Conservation (phyloP, 495 filamentous ascomycete genomes). For the Margaritispora aquatica region DNA sequence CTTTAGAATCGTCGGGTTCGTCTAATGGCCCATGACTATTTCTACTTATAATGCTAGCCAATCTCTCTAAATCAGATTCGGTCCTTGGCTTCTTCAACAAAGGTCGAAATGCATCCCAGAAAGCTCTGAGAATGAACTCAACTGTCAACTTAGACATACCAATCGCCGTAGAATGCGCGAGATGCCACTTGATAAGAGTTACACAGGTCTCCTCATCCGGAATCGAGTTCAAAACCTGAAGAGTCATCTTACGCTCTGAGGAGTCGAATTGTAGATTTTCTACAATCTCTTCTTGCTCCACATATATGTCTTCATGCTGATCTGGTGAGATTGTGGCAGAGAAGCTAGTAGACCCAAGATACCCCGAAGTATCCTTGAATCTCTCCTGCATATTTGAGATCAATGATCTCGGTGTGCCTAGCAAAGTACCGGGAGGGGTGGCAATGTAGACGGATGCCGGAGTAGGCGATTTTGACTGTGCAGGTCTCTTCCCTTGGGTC, state of each 20-base stretch:
- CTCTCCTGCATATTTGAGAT: not conserved
- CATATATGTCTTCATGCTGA: not conserved
- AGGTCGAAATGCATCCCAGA: slow-evolving; percentile 7
- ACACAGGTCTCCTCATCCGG: not conserved
- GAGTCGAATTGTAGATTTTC: not conserved
- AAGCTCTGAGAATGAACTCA: not conserved
- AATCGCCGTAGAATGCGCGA: not conserved
- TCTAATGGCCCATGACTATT: slow-evolving; percentile 50
- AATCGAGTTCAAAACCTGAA: not conserved
- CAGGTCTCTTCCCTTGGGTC: slow-evolving; percentile 2
- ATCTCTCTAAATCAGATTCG: slow-evolving; percentile 26
- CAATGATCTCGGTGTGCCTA: not conserved
- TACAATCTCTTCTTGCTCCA: slow-evolving; percentile 25
- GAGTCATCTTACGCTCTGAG: not conserved
- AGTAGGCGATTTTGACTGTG: slow-evolving; percentile 10
- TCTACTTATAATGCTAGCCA: slow-evolving; percentile 61
- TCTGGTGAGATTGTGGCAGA: not conserved
- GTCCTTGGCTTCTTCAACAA: slow-evolving; percentile 1
- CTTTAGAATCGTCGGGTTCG: not conserved
- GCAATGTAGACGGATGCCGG: not conserved
- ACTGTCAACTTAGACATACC: not conserved
- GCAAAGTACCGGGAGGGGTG: slow-evolving; percentile 13
- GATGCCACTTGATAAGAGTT: not conserved
- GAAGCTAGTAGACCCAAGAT: slow-evolving; percentile 10
- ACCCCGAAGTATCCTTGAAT: slow-evolving; percentile 24